phyloP scores from a whole-genome alignment of 2,329 filamentous ascomycete species.

The Tolypocladium nubicola region DNA sequence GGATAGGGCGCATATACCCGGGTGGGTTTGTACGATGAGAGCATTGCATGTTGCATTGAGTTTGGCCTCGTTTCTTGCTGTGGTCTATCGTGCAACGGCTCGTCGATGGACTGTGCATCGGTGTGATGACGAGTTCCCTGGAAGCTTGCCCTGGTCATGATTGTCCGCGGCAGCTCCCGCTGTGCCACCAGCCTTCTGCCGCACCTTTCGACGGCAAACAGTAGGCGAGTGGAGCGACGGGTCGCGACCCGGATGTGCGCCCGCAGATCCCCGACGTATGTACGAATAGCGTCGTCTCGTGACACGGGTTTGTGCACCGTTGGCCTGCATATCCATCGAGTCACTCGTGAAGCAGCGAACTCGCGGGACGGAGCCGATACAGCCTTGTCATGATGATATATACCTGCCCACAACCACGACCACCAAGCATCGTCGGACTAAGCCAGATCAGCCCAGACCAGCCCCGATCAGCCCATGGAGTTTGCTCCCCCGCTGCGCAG shows the following conservation, averaged over 20 bases:
- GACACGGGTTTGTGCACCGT: neutral
- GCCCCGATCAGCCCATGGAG: neutral
- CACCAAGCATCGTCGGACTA: neutral
- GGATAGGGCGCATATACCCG: slow-evolving; percentile 6
- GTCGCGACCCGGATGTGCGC: neutral
- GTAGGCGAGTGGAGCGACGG: neutral
- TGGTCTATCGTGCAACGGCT: too few species aligned
- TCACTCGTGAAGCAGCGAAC: neutral
- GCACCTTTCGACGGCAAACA: neutral
- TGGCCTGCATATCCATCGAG: neutral
- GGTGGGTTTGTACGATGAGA: slow-evolving; percentile 1
- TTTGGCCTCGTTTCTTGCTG: neutral
- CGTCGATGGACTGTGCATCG: neutral
- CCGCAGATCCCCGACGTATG: neutral
- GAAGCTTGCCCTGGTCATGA: neutral
- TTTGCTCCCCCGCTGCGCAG: neutral
- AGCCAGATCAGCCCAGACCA: neutral
- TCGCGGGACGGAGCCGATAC: too few species aligned
- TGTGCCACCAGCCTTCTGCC: neutral
- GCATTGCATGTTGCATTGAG: neutral
- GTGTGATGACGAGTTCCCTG: neutral
- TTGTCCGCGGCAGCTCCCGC: neutral
- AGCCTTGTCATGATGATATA: too few species aligned
- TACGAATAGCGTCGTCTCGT: too few species aligned
- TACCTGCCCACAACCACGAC: neutral